Conservation (phyloP, 768 basidiomycete species). For the Serendipita vermifera region DNA sequence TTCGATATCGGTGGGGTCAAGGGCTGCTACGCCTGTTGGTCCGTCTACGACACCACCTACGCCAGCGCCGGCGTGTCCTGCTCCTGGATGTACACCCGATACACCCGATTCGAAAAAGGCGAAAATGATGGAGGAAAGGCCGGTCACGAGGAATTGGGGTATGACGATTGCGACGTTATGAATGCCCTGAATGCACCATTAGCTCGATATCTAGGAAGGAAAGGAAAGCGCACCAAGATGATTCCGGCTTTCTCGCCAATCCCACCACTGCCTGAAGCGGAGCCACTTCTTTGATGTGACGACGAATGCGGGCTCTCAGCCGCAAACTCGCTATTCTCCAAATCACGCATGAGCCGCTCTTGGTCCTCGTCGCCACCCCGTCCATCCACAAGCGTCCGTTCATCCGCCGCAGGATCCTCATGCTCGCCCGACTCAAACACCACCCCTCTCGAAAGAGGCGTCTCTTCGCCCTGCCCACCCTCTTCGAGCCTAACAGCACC, state of each 20-base stretch:
- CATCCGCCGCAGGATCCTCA: slow-evolving; percentile 17
- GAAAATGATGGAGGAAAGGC: slow-evolving; percentile 73
- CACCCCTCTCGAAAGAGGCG: neutral
- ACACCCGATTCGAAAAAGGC: slow-evolving; percentile 66
- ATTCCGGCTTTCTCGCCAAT: slow-evolving; percentile 79
- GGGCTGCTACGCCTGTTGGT: neutral
- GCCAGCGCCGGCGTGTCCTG: slow-evolving; percentile 10
- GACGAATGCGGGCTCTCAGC: slow-evolving; percentile 10
- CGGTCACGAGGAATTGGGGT: slow-evolving; percentile 88
- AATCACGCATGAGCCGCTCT: slow-evolving; percentile 23
- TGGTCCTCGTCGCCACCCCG: slow-evolving; percentile 20
- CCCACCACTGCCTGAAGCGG: slow-evolving; percentile 16
- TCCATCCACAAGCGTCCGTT: slow-evolving; percentile 22
- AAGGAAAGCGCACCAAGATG: slow-evolving; percentile 47
- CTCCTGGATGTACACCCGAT: slow-evolving; percentile 10
- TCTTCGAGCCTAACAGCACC: neutral
- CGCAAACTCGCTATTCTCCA: slow-evolving; percentile 2
- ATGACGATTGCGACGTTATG: slow-evolving; percentile 91
- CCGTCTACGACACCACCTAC: neutral
- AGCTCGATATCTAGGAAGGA: neutral
- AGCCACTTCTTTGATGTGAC: slow-evolving; percentile 10
- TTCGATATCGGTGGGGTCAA: neutral
- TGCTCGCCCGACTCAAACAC: slow-evolving; percentile 1
- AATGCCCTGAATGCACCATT: slow-evolving; percentile 51
- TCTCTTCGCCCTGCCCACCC: neutral